Evolutionary conservation across 2,329 filamentous ascomycete species (phyloP).

Genomic region (Aspergillus proliferans): DNA sequence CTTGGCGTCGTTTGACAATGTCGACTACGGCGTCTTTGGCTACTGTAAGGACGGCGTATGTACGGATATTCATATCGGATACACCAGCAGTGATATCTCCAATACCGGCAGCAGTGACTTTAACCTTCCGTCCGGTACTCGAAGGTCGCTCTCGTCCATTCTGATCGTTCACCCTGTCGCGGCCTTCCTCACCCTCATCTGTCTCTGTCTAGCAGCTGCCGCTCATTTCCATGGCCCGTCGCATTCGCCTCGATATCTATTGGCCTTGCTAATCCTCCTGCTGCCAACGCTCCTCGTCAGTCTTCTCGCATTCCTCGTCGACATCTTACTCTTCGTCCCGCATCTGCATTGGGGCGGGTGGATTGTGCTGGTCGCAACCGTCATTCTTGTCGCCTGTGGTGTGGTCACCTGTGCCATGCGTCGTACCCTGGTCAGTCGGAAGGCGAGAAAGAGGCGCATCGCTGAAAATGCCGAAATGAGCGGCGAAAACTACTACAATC

Average conservation of each 20-base stretch:
- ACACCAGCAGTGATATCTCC: slow-evolving; percentile 62
- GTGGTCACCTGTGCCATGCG: slow-evolving; percentile 93
- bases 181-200: slow-evolving; percentile 75
- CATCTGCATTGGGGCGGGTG: slow-evolving; percentile 93
- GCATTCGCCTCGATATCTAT: slow-evolving; percentile 82
- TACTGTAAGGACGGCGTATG: slow-evolving; percentile 66
- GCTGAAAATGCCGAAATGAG: slow-evolving; percentile 96
- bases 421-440: slow-evolving; percentile 80
- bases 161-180: slow-evolving; percentile 91
- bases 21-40: slow-evolving; percentile 88
- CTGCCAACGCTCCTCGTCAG: slow-evolving; percentile 79
- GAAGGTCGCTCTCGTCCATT: slow-evolving; percentile 72
- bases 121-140: slow-evolving; percentile 58
- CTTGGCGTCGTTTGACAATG: slow-evolving; percentile 67
- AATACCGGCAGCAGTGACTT: slow-evolving; percentile 46
- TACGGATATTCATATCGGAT: slow-evolving; percentile 72
- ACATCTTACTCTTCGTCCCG: slow-evolving; percentile 89
- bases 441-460: slow-evolving; percentile 87
- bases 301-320: slow-evolving; percentile 82
- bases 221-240: slow-evolving; percentile 83
- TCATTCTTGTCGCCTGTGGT: slow-evolving; percentile 73
- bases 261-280: slow-evolving; percentile 77
- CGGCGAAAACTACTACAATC: slow-evolving; percentile 82
- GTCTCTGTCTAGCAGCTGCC: slow-evolving; percentile 69
- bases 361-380: slow-evolving; percentile 81